Evolutionary conservation across 192 early-diverging fungal species (phyloP).

Genomic region (Kickxella alabastrina): DNA sequence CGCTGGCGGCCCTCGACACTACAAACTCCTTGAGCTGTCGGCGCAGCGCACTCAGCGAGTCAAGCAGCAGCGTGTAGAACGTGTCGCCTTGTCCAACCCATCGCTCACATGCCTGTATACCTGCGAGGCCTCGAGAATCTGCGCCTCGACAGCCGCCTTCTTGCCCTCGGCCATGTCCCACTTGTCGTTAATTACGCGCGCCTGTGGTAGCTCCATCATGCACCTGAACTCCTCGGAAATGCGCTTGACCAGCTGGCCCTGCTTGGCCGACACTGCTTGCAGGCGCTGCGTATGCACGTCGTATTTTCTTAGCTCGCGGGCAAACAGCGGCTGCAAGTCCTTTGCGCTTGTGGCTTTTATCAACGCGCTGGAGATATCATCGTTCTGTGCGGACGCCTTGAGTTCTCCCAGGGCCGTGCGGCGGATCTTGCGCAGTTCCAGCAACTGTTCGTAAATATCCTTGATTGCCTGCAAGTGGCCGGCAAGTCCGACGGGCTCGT

Average conservation of each 20-base stretch:
- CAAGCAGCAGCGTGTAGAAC: conserved; percentile 59
- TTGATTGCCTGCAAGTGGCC: conserved; percentile 40
- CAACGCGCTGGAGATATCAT: conserved; percentile 70
- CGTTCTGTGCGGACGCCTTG: conserved; percentile 59
- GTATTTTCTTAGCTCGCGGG: conserved; percentile 88
- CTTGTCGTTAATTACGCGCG: conserved; percentile 59
- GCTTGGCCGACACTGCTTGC: conserved; percentile 65
- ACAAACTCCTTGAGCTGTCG: conserved; percentile 56
- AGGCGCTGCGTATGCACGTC: conserved; percentile 74
- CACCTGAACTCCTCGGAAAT: conserved; percentile 71
- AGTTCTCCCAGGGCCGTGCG: conserved; percentile 55
- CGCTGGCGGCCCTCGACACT: conserved; percentile 53
- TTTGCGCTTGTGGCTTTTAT: conserved; percentile 58
- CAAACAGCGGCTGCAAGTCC: conserved; percentile 87
- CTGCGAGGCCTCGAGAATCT: conserved; percentile 64
- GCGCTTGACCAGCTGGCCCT: conserved; percentile 69
- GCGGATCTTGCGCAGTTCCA: conserved; percentile 39
- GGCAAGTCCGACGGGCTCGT: conserved; percentile 36
- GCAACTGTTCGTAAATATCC: conserved; percentile 40
- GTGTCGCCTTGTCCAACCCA: conserved; percentile 54
- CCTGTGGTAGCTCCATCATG: conserved; percentile 69
- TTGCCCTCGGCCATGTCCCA: conserved; percentile 68
- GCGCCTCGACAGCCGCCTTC: conserved; percentile 59
- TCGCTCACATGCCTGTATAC: conserved; percentile 63
- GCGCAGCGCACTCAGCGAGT: conserved; percentile 49